These are phyloP conservation scores for Haberlea rhodopensis DNA, from an alignment of 257 asterid species.

Conservation along the genomic window DNA sequence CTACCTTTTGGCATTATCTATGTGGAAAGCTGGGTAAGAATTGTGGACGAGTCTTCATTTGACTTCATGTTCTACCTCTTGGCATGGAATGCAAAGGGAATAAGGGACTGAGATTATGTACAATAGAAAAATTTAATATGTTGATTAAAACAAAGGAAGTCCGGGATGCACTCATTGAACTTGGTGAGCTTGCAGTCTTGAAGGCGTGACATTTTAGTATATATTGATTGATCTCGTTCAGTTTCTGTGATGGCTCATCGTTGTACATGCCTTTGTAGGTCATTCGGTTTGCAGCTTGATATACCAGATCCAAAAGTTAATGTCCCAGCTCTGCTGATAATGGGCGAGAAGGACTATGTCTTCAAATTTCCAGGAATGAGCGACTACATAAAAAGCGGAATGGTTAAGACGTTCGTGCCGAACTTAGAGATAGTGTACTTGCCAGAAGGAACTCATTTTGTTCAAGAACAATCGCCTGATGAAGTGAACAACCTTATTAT, in stretches of 20 bases:
- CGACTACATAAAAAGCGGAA: conserved; percentile 54
- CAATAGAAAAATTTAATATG: no score
- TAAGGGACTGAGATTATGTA: no score
- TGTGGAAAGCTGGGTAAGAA: no score
- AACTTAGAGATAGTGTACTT: conserved; percentile 49
- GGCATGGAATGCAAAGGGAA: no score
- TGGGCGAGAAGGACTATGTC: conserved; percentile 70
- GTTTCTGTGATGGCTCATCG: background rate
- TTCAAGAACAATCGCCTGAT: conserved; percentile 64
- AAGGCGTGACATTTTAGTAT: background rate
- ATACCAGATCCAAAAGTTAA: conserved; percentile 45
- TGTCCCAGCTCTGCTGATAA: conserved; percentile 60
- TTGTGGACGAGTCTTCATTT: no score
- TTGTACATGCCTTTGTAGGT: conserved; percentile 35
- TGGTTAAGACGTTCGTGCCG: conserved; percentile 45
- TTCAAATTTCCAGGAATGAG: conserved; percentile 57
- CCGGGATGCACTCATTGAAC: no score
- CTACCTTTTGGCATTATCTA: no score
- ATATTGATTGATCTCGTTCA: background rate
- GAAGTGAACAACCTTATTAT: conserved; percentile 48
- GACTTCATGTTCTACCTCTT: no score
- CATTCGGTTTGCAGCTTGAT: conserved; percentile 22
- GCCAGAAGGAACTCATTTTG: conserved; percentile 75
- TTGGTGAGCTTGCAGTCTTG: no score
- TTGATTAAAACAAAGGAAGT: no score